Evolutionary conservation across 2,329 filamentous ascomycete species (phyloP).

Genomic region (Trichocomaceae sp.): DNA sequence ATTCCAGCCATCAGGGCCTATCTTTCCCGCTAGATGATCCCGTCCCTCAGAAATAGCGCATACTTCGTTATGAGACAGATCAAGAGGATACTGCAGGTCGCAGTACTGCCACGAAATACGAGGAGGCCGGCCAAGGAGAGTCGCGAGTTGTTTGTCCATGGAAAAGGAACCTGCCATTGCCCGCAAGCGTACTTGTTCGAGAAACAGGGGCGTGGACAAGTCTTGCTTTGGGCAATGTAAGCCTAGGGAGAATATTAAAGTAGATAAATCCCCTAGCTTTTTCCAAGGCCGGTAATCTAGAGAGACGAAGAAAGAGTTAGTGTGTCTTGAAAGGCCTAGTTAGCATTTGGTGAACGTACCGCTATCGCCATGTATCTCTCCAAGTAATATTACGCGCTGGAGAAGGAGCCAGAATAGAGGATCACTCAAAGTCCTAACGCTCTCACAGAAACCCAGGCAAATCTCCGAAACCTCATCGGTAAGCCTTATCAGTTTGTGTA

Average conservation of each 20-base stretch:
- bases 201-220: conserved; percentile 25
- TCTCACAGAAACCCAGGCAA: conserved; percentile 18
- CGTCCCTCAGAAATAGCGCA: conserved; percentile 13
- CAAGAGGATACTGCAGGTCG: conserved; percentile 16
- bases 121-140: conserved; percentile 43
- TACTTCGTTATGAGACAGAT: conserved; percentile 19
- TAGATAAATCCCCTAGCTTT: conserved; percentile 39
- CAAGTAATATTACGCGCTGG: conserved; percentile 15
- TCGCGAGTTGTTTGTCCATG: conserved; percentile 40
- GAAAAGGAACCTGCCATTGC: conserved; percentile 37
- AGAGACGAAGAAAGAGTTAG: neutral
- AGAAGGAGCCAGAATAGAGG: conserved; percentile 15
- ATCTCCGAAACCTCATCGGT: conserved; percentile 14
- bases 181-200: conserved; percentile 31
- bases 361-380: conserved; percentile 13
- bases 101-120: conserved; percentile 37
- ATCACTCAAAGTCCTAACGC: conserved; percentile 16
- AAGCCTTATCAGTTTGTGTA: conserved; percentile 13
- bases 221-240: conserved; percentile 33
- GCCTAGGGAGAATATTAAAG: conserved; percentile 39
- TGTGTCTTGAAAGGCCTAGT: neutral
- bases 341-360: conserved; percentile 11
- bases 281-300: conserved; percentile 41
- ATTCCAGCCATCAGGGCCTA: conserved; percentile 21
- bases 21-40: conserved; percentile 6